Evolutionary conservation across 139 green algal genomes (phyloP).

Genomic region (Picochlorum sp.): DNA sequence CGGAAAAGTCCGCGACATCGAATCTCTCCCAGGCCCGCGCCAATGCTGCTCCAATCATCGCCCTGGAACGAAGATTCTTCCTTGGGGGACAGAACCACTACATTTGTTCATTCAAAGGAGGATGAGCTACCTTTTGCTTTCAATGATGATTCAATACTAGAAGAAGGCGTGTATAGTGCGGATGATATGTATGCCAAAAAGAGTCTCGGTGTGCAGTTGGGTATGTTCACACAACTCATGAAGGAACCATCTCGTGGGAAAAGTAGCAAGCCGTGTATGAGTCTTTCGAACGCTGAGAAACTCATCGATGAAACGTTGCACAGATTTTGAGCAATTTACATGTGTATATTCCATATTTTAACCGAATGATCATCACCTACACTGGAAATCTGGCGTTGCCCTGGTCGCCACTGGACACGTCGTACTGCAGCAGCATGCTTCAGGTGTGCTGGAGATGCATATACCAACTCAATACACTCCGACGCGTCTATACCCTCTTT

Average conservation of each 20-base stretch:
- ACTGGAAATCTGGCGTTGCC: too few species aligned
- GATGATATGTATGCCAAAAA: constrained; percentile 59
- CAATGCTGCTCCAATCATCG: not conserved
- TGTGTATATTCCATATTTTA: too few species aligned
- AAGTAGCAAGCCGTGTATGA: not conserved
- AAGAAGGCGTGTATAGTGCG: constrained; percentile 51
- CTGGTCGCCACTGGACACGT: constrained; percentile 40
- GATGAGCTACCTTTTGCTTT: not conserved
- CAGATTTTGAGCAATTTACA: too few species aligned
- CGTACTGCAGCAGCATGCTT: constrained; percentile 47
- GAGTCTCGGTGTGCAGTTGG: not conserved
- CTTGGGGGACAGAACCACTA: not conserved
- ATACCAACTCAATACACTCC: constrained; percentile 23
- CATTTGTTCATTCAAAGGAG: not conserved
- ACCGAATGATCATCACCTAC: too few species aligned
- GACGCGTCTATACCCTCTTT: not conserved
- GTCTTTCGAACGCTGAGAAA: too few species aligned
- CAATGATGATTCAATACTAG: constrained; percentile 7
- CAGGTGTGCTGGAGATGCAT: constrained; percentile 15
- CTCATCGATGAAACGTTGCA: too few species aligned
- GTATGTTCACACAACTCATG: not conserved
- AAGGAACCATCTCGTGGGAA: not conserved
- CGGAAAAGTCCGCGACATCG: not conserved
- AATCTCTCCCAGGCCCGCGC: not conserved
- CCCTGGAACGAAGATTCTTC: constrained; percentile 1